Base-by-base conservation (phyloP, 129 eudicot genomes). In the Flaveria sonorensis region DNA sequence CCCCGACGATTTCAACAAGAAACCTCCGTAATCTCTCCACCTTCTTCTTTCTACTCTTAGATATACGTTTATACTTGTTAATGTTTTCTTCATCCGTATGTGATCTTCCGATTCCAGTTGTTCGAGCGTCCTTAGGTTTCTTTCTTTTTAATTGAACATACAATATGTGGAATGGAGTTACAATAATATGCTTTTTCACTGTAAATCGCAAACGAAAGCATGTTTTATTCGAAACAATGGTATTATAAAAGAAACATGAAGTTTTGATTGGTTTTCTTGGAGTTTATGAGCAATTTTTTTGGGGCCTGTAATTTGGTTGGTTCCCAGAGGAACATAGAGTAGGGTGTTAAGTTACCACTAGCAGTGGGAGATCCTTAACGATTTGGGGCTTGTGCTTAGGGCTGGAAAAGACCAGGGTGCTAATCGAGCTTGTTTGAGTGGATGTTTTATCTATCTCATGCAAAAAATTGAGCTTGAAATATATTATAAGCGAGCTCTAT, bases 11-110 rank as follows among this genome's bases (percentile, higher is more conserved):
- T 1, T 81, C 56, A 85, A 60, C 80, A 74, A 78, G 52, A 76
- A 83, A 14, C 89, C 90, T 60, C 59, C 78, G 94, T 89, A 84
- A 74, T 1, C 26, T 7, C 57, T 32, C 30, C 62, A 26, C 40
- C 79, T 52, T 50, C 10, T 55, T 28, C 52, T 75, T n/a, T 69
- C 16, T 51, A 12, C 39, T 53, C 2, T 36, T 70, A 62, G 11
- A 24, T 4, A 14, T 62, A 48, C 20, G 47, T 20, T 43, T 72
- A 21, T 71, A 46, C 2, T 30, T 19, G 56, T 60, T 78, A 57
- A 23, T 60, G 65, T 61, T 80, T 43, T 46, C 52, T 19, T 72
- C 42, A 48, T 59, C 65, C 61, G 30, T 70, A 70, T 70, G 19
- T 61, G 43, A 46, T 71, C n/a, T 71, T 23, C 24, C 15, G 73